Conservation (phyloP, 192 early-diverging fungal species). For the Allomyces javanicus region DNA sequence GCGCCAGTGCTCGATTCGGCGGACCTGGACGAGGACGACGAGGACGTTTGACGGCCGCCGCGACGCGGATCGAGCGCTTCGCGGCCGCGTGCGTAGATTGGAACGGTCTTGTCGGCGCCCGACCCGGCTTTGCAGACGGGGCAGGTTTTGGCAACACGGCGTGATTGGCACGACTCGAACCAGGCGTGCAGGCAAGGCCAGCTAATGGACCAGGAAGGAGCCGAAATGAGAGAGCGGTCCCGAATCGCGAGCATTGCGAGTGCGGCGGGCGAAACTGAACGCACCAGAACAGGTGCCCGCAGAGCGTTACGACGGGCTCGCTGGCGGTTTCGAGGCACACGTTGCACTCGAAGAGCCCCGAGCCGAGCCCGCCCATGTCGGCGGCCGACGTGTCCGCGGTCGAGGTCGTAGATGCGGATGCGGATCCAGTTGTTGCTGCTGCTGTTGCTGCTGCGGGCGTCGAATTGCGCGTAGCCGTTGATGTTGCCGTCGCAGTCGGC, state of each 20-base stretch:
- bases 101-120: conserved; percentile 18
- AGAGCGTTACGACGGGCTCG: conserved; percentile 22
- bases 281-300: conserved; percentile 29
- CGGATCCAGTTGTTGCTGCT: too few species aligned
- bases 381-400: too few species aligned
- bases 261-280: background rate
- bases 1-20: background rate
- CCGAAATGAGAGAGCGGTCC: background rate
- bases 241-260: background rate
- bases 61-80: background rate
- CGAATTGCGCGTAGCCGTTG: too few species aligned
- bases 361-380: too few species aligned
- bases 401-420: too few species aligned
- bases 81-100: conserved; percentile 18
- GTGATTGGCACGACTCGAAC: background rate
- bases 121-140: conserved; percentile 26
- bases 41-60: background rate
- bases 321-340: conserved; percentile 21
- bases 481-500: too few species aligned
- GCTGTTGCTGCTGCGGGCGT: too few species aligned
- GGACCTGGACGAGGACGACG: background rate
- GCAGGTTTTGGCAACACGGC: conserved; percentile 11
- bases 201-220: background rate
- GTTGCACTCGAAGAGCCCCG: conserved; percentile 2
- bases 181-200: background rate